Base-by-base conservation (phyloP, 2,329 filamentous ascomycete genomes). In the Diaporthe nobilis region DNA sequence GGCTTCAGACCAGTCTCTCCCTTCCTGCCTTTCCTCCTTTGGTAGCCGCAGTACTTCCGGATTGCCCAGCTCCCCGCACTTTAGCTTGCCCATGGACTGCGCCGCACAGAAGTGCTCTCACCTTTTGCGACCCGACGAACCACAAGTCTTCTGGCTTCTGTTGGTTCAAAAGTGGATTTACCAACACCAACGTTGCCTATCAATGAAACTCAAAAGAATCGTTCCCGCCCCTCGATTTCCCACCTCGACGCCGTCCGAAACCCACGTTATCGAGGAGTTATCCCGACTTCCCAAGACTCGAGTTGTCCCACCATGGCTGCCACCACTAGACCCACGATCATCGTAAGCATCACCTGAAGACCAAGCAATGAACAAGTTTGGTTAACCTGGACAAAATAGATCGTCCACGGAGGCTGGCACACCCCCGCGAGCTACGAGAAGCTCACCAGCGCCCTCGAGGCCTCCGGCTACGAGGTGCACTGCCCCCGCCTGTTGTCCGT, bases 371-470 rank as follows among this genome's bases (percentile, higher is more conserved):
- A 51, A 22, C 3, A 51, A 2, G n/a, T 3, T 51, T 9, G n/a
- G 10, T 13, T 51, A 51, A 51, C n/a, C 22, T 6, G 12, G 4
- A 13, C 10, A n/a, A 0, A n/a, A 51, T n/a, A 25, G 22, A 58
- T 72, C 55, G 37, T 72, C n/a, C 15, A n/a, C 12, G 70, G 70
- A 25, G 70, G 55, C 15, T 60, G 60, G 39, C 70, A 72, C 57
- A 51, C 44, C 2, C 71, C 57, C 17, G 57, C 17, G 2, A 61
- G 70, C 53, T 61, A 72, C 10, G 28, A 10, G 17, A 60, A 49
- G 28, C 55, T 72, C 28, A 34, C 10, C 39, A 22, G 15, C 17
- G 55, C 53, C 20, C 55, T 63, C 31, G 31, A 58, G 9, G 12
- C n/a, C 20, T 34, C 51, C 5, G 39, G 39, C 28, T 73, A 42